Evolutionary conservation across 208 protist genomes (phyloP), one percentile per base, ranked within the genome.

Genomic region (Giardia muris): DNA sequence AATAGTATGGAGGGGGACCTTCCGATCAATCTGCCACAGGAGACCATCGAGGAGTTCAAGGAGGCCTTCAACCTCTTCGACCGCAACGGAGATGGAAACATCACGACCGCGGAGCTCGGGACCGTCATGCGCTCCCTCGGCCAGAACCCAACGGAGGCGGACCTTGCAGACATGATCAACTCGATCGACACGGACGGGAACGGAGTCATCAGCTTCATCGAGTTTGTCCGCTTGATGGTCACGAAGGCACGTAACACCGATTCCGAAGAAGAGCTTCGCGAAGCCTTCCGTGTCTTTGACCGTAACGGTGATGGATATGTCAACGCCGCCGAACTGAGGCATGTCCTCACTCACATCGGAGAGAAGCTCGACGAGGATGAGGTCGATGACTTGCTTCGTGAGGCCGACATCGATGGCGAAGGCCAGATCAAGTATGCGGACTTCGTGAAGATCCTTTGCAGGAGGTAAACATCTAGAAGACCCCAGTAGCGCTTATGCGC

Each of bases 41-140:
- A 98, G 89, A 97, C 99, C 95, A 96, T 98, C 44, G 95, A 96
- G 46, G 97, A 99, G 94, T 99, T 98, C 94, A 96, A 98, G 94
- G 97, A 99, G 94, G 98, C 99, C 4, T 99, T 99, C 96, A 96
- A 97, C 67, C 95, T 99, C 10, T 99, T 99, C 92, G 99, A 99
- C 93, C 97, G 97, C 89, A 97, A 99, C 94, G 97, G 97, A 86
- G 98, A 99, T 96, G 90, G 97, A 67, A 95, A 93, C 87, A 98
- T 99, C 93, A 96, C 96, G 19, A 97, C 96, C n/a, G 96, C 97
- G 46, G 97, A 99, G 95, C 95, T 99, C 2, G 98, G 98, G 92
- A 97, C 96, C 47, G 97, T 99, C 44, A 98, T 99, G 96, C 97
- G 98, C 86, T 97, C 98, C 10, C 95, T 99, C 22, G 98, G 98